These are phyloP conservation scores for Saccharomycopsis amapae DNA, from an alignment of 805 yeast species.

Conservation along the genomic window DNA sequence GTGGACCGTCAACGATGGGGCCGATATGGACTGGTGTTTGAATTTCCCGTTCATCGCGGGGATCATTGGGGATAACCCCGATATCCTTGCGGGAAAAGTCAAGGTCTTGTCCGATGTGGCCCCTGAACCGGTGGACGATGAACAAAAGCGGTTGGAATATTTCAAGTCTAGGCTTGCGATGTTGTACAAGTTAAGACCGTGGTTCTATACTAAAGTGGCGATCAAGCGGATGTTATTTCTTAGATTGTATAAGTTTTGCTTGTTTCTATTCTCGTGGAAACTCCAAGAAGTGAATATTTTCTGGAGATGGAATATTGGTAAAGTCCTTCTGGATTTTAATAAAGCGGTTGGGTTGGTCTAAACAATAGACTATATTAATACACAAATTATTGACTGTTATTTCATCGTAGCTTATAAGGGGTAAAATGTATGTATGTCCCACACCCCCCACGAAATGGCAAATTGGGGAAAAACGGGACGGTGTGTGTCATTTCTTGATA, in stretches of 20 bases:
- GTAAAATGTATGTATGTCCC: neutral
- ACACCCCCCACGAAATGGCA: too few species aligned
- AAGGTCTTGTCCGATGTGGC: neutral
- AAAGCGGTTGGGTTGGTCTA: slow-evolving; percentile 10
- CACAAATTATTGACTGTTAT: too few species aligned
- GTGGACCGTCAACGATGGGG: slow-evolving; percentile 31
- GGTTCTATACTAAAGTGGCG: neutral
- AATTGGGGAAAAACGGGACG: too few species aligned
- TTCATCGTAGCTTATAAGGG: too few species aligned
- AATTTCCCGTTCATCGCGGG: slow-evolving; percentile 23
- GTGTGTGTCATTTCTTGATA: too few species aligned
- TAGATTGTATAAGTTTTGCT: neutral
- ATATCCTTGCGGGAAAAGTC: slow-evolving; percentile 6
- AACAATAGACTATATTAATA: too few species aligned
- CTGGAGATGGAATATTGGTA: slow-evolving; percentile 5
- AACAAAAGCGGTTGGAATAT: neutral
- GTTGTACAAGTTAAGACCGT: neutral
- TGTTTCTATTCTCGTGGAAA: neutral
- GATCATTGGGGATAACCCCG: slow-evolving; percentile 25
- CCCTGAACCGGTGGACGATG: neutral
- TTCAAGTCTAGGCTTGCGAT: neutral
- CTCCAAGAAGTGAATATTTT: slow-evolving; percentile 2
- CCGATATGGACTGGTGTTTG: slow-evolving; percentile 23
- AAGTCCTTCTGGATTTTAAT: neutral
- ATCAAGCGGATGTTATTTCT: neutral